phyloP scores from a whole-genome alignment of 768 basidiomycete genomes.

The Mycena metata region DNA sequence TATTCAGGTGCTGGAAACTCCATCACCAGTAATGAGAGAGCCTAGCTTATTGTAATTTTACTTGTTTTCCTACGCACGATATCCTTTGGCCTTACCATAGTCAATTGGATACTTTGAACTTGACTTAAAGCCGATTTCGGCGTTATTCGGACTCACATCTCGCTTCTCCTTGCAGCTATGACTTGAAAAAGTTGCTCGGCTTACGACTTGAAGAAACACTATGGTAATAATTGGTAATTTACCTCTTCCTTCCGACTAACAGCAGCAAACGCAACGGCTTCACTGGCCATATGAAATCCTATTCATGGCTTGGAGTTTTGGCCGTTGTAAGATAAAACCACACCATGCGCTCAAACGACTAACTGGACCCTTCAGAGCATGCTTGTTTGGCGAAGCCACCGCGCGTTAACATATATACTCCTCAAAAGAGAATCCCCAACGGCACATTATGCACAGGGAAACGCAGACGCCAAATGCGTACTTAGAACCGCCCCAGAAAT shows the following conservation, averaged over 20 bases:
- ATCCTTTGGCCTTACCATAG: no score
- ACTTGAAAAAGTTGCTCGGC: no score
- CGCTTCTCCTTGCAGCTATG: no score
- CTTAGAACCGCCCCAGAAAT: conserved; percentile 51
- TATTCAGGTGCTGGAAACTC: conserved; percentile 32
- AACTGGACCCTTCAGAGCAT: conserved; percentile 51
- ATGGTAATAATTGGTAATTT: no score
- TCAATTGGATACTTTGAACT: no score
- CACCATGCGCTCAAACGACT: background rate
- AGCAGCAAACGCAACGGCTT: no score
- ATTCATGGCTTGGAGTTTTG: conserved; percentile 7
- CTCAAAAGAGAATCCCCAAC: conserved; percentile 58
- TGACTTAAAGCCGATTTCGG: no score
- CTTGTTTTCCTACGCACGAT: no score
- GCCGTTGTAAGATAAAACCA: background rate
- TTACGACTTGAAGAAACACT: no score
- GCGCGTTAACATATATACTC: conserved; percentile 59
- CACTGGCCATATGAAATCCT: background rate
- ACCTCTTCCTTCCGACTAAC: no score
- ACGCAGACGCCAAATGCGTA: conserved; percentile 62
- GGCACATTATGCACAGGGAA: conserved; percentile 65
- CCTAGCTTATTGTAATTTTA: background rate
- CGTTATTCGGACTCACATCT: no score
- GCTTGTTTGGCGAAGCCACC: conserved; percentile 61
- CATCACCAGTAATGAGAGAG: conserved; percentile 15